A percentile compares a stretch with the other conserved stretches of the same genome.
Conservation (phyloP, 2,329 filamentous ascomycete species). For the Colletotrichum musae region DNA sequence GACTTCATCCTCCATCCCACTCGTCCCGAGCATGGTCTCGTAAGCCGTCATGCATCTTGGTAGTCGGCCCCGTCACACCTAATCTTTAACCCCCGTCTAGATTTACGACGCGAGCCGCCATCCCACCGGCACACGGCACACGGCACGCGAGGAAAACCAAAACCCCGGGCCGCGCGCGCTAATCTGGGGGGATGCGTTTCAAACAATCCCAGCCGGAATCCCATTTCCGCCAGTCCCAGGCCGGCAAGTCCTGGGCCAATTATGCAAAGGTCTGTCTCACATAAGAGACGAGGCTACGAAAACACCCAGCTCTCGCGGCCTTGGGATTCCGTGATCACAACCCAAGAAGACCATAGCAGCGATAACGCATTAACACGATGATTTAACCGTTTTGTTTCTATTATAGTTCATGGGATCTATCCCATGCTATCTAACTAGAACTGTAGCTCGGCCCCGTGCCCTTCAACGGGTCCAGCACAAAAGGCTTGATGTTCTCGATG, state of each 20-base stretch:
- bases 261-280: background rate
- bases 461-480: constrained; percentile 28
- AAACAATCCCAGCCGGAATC: too few species aligned
- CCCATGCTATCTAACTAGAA: background rate
- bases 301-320: background rate
- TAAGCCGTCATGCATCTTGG: background rate
- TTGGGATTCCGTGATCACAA: too few species aligned
- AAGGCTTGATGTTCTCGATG: constrained; percentile 31
- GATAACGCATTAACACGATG: background rate
- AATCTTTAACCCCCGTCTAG: background rate
- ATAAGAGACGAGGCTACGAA: background rate
- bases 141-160: background rate
- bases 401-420: background rate
- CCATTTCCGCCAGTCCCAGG: too few species aligned
- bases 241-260: background rate
- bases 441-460: background rate
- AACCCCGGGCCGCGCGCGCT: too few species aligned
- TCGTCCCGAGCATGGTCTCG: background rate
- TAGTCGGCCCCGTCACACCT: constrained; percentile 7
- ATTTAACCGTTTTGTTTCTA: background rate
- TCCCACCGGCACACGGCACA: constrained; percentile 33
- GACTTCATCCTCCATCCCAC: constrained; percentile 4
- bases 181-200: too few species aligned
- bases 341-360: too few species aligned
- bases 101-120: background rate